Conservation (phyloP, 345 rosid genomes). For the Erysimum cheiranthoides region DNA sequence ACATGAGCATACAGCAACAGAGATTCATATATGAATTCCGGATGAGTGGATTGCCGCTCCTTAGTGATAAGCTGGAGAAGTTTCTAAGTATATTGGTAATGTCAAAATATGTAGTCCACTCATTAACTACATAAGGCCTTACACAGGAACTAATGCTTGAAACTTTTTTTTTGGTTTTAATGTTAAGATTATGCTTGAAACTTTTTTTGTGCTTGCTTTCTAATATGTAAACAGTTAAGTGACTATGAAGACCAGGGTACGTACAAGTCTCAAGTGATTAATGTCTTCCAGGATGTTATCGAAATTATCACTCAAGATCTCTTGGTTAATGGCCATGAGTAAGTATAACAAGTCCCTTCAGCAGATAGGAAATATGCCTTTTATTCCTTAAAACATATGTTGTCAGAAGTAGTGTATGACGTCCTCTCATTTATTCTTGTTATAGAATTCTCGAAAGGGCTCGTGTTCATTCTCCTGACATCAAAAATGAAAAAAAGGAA, state of each 20-base stretch:
- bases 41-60: conserved; percentile 74
- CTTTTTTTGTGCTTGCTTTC: conserved; percentile 31
- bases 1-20: conserved; percentile 48
- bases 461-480: conserved; percentile 34
- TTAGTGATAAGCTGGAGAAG: conserved; percentile 75
- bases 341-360: conserved; percentile 50
- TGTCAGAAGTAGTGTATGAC: conserved; percentile 23
- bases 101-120: background rate
- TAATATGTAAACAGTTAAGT: conserved; percentile 53
- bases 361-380: conserved; percentile 3
- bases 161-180: no score
- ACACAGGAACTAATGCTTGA: conserved; percentile 29
- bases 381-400: conserved; percentile 18
- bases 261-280: conserved; percentile 74
- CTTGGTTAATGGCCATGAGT: conserved; percentile 73
- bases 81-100: conserved; percentile 77
- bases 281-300: conserved; percentile 87
- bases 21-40: conserved; percentile 64
- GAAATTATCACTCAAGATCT: conserved; percentile 82
- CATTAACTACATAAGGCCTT: conserved; percentile 17
- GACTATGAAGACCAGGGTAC: conserved; percentile 51
- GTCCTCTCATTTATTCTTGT: conserved; percentile 28
- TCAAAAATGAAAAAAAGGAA: conserved; percentile 49
- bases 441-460: conserved; percentile 64
- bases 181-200: no score